Percentiles rank a stretch among this genome's conserved stretches.
Conservation (phyloP, 2,329 filamentous ascomycete genomes). For the Graphilbum sp. region DNA sequence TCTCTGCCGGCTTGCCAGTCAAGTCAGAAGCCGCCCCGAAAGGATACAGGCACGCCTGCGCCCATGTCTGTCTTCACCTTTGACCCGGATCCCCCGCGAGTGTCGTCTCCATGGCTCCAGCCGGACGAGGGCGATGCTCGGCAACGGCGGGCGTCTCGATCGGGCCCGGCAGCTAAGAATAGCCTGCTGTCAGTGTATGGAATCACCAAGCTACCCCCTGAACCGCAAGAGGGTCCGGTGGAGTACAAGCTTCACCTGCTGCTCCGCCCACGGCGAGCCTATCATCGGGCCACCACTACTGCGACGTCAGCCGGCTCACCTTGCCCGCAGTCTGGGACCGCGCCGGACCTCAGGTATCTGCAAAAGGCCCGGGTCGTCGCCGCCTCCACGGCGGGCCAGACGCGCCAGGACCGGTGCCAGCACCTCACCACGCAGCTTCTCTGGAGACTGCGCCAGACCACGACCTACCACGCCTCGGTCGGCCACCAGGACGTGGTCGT, state of each 20-base stretch:
- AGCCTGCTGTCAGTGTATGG: constrained; percentile 42
- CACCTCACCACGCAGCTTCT: constrained; percentile 88
- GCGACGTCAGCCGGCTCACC: constrained; percentile 26
- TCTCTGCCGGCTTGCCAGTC: too few relatives aligned
- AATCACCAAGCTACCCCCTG: constrained; percentile 65
- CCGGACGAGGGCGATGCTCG: constrained; percentile 17
- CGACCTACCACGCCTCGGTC: constrained; percentile 71
- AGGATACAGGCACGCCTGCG: not conserved
- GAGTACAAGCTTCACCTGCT: constrained; percentile 95
- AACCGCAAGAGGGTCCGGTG: constrained; percentile 85
- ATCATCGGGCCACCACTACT: constrained; percentile 26
- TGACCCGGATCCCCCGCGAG: constrained; percentile 70
- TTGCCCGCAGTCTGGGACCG: constrained; percentile 15
- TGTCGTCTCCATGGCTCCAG: constrained; percentile 78
- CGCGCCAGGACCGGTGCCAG: constrained; percentile 68
- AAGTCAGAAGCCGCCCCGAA: too few relatives aligned
- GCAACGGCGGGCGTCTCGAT: not conserved
- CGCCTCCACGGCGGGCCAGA: constrained; percentile 30
- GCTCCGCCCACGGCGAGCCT: constrained; percentile 59
- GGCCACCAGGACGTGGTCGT: constrained; percentile 53
- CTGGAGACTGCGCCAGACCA: constrained; percentile 91
- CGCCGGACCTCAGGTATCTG: constrained; percentile 12
- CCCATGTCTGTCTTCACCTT: constrained; percentile 90
- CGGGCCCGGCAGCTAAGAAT: constrained; percentile 1
- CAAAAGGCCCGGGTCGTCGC: constrained; percentile 11